Percentiles rank a stretch among this genome's conserved stretches.
These are phyloP conservation scores for Drosera capensis DNA, from an alignment of 148 eudicot genomes.

Conservation along the genomic window DNA sequence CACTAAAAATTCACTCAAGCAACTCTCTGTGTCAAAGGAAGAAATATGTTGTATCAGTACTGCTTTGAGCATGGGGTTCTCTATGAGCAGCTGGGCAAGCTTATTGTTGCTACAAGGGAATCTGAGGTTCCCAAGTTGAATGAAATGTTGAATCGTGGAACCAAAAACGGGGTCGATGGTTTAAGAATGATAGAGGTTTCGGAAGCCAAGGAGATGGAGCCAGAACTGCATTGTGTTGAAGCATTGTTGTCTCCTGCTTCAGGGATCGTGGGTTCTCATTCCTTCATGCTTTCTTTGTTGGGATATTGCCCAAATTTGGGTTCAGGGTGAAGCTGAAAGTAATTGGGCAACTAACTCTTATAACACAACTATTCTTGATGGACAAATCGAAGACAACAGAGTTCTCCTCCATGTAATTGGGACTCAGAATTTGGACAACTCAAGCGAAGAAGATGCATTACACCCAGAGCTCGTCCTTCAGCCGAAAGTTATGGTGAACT, in stretches of 20 bases:
- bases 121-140: slow-evolving; percentile 61
- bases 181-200: slow-evolving; percentile 62
- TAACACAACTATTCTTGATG: slow-evolving; percentile 70
- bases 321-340: slow-evolving; percentile 93
- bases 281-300: slow-evolving; percentile 69
- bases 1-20: slow-evolving; percentile 67
- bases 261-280: slow-evolving; percentile 69
- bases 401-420: slow-evolving; percentile 49
- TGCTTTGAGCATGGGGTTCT: slow-evolving; percentile 59
- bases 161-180: slow-evolving; percentile 62
- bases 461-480: slow-evolving; percentile 51
- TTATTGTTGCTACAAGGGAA: slow-evolving; percentile 66
- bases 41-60: slow-evolving; percentile 63
- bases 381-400: slow-evolving; percentile 30
- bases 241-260: slow-evolving; percentile 69
- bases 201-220: slow-evolving; percentile 65
- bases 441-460: slow-evolving; percentile 20
- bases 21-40: slow-evolving; percentile 57
- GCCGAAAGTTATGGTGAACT: slow-evolving; percentile 62
- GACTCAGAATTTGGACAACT: slow-evolving; percentile 28
- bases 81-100: slow-evolving; percentile 72
- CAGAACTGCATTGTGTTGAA: slow-evolving; percentile 61
- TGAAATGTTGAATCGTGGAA: slow-evolving; percentile 41
- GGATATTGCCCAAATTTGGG: slow-evolving; percentile 29
- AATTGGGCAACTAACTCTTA: slow-evolving; percentile 63